Conservation (phyloP, 2,329 filamentous ascomycete species). For the Chalaropsis ovoidea region DNA sequence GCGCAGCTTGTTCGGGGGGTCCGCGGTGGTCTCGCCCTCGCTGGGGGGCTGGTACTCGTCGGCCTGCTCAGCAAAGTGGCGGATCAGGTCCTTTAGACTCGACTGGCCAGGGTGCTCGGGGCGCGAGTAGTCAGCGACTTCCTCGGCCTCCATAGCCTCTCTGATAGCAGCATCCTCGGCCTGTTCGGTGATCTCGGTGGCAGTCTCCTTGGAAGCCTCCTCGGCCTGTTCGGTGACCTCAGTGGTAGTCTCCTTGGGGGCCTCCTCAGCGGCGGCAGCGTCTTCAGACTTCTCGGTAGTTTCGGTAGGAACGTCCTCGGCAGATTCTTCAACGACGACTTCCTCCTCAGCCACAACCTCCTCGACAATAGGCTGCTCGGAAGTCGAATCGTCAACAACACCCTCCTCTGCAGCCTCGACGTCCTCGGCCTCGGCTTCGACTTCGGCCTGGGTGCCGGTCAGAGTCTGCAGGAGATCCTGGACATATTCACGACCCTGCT, state of each 20-base stretch:
- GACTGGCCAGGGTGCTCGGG: constrained; percentile 25
- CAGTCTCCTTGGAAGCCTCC: background rate
- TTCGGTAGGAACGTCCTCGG: constrained; percentile 17
- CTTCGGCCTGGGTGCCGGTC: constrained; percentile 30
- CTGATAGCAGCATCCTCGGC: constrained; percentile 9
- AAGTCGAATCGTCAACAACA: background rate
- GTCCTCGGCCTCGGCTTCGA: constrained; percentile 10
- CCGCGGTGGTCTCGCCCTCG: constrained; percentile 26
- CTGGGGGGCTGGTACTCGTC: constrained; percentile 29
- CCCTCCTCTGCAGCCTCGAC: constrained; percentile 20
- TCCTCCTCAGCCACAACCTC: constrained; percentile 21
- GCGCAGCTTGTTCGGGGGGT: constrained; percentile 34
- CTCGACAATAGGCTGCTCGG: constrained; percentile 4
- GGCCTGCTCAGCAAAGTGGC: constrained; percentile 41
- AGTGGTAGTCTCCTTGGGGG: background rate
- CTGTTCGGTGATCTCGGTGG: background rate
- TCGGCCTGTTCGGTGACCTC: background rate
- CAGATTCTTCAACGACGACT: constrained; percentile 17
- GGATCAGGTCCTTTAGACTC: constrained; percentile 41
- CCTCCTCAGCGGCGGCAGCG: background rate
- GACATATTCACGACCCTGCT: constrained; percentile 41
- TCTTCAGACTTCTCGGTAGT: constrained; percentile 21
- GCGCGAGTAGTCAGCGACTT: constrained; percentile 9
- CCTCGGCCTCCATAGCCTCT: constrained; percentile 20
- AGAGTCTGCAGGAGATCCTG: constrained; percentile 43